These are phyloP conservation scores for Xylariaceae sp. DNA, from an alignment of 2,329 filamentous ascomycete species.

Conservation along the genomic window DNA sequence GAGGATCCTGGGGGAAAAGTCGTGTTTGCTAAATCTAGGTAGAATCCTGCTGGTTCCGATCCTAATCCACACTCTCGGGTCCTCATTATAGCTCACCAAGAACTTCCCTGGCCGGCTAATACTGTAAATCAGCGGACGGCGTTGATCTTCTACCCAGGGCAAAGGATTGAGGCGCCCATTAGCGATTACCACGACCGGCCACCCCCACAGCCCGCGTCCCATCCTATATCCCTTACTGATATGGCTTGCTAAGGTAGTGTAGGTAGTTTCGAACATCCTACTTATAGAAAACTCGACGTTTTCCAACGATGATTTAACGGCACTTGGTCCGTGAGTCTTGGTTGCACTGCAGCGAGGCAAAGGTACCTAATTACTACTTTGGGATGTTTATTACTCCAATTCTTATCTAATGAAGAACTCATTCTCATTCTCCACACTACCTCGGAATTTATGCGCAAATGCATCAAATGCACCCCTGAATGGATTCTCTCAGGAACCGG, in stretches of 20 bases:
- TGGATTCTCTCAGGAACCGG: constrained; percentile 18
- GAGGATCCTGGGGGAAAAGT: background rate
- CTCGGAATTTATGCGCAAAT: constrained; percentile 17
- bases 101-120: background rate
- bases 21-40: background rate
- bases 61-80: constrained; percentile 30
- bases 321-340: constrained; percentile 9
- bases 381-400: constrained; percentile 22
- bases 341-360: constrained; percentile 27
- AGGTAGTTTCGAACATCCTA: constrained; percentile 9
- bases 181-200: background rate
- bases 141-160: background rate
- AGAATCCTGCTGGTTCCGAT: constrained; percentile 20
- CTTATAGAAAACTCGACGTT: constrained; percentile 13
- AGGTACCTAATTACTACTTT: constrained; percentile 29
- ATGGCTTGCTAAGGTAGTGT: constrained; percentile 3
- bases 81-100: constrained; percentile 8
- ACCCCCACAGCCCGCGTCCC: constrained; percentile 1
- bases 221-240: constrained; percentile 15
- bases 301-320: background rate
- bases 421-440: constrained; percentile 7
- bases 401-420: constrained; percentile 16
- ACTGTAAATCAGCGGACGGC: background rate
- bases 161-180: constrained; percentile 7
- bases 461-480: constrained; percentile 20